Conservation (phyloP, 371 early-diverging fungal species). For the Mortierella sp. region DNA sequence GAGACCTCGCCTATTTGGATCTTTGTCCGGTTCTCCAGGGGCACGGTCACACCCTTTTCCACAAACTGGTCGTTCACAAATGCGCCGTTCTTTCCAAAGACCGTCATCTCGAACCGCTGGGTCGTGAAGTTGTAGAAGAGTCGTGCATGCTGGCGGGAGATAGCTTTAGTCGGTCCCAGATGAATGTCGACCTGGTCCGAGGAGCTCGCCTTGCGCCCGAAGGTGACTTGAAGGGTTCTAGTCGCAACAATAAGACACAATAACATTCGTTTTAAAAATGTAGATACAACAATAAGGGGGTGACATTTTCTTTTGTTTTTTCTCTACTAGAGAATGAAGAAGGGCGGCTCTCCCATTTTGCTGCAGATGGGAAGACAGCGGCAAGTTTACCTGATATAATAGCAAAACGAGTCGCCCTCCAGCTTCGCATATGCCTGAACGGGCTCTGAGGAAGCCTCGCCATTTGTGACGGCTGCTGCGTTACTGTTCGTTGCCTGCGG, state of each 20-base stretch:
- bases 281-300: too few relatives aligned
- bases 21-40: conserved; percentile 74
- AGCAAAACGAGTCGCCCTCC: conserved; percentile 84
- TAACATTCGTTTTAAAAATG: background rate
- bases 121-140: conserved; percentile 86
- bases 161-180: conserved; percentile 83
- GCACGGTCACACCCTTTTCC: conserved; percentile 76
- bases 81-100: conserved; percentile 90
- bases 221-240: conserved; percentile 75
- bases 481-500: conserved; percentile 10
- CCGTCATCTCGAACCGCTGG: conserved; percentile 84
- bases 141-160: conserved; percentile 86
- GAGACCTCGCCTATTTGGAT: conserved; percentile 85
- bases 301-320: too few relatives aligned
- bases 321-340: too few relatives aligned
- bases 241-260: background rate
- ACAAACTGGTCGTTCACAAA: conserved; percentile 84
- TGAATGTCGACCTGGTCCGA: conserved; percentile 82
- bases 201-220: conserved; percentile 77
- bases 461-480: conserved; percentile 2
- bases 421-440: conserved; percentile 95
- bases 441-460: conserved; percentile 54
- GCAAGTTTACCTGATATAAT: conserved; percentile 70
- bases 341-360: too few relatives aligned
- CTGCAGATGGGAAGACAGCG: background rate